Conservation (phyloP, 768 basidiomycete species). For the Mycena galericulata region DNA sequence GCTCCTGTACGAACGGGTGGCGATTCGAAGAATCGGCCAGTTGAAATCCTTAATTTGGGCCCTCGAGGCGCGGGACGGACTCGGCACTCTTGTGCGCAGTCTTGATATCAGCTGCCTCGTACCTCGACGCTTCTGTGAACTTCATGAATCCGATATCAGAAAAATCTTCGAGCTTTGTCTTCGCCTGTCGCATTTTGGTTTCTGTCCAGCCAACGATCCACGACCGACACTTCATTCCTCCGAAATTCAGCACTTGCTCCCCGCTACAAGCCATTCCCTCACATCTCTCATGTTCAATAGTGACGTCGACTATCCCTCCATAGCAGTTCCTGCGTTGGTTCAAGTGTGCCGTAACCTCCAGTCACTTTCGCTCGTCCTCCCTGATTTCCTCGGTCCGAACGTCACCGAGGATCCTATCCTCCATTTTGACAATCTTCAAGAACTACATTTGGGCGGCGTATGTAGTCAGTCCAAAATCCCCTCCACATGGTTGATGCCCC, state of each 20-base stretch:
- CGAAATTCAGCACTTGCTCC: neutral
- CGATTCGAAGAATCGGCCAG: conserved; percentile 39
- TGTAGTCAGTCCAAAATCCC: neutral
- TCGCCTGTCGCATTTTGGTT: conserved; percentile 6
- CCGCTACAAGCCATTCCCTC: neutral
- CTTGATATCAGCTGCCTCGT: conserved; percentile 31
- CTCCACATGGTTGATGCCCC: conserved; percentile 4
- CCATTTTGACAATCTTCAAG: neutral
- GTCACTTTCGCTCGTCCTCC: neutral
- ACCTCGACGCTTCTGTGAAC: conserved; percentile 18
- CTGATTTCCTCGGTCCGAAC: neutral
- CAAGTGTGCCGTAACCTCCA: neutral
- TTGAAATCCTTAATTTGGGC: conserved; percentile 36
- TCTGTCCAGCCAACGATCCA: neutral
- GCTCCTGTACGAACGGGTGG: conserved; percentile 42
- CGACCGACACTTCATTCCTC: neutral
- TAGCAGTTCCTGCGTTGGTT: neutral
- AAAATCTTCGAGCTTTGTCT: conserved; percentile 10
- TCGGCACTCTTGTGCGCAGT: conserved; percentile 26
- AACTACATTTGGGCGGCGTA: neutral
- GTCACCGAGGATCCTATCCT: neutral
- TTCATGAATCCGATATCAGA: conserved; percentile 15
- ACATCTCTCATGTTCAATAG: conserved; percentile 5
- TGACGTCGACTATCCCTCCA: neutral
- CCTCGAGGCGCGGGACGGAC: conserved; percentile 25